Conservation (phyloP, 2,329 filamentous ascomycete genomes). For the Fusarium chlamydosporum region DNA sequence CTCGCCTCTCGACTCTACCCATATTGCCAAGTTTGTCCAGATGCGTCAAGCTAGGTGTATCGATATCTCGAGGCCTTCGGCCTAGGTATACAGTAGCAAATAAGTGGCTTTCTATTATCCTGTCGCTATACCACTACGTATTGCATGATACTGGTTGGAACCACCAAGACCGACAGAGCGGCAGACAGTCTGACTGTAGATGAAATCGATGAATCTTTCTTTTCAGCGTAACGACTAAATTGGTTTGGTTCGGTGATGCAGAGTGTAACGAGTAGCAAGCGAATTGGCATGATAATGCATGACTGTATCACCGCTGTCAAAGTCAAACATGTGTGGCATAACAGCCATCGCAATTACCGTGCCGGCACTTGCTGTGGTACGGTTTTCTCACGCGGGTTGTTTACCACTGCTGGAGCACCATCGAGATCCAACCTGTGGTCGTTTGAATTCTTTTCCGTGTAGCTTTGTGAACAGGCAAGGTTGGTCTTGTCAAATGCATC, state of each 20-base stretch:
- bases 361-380: constrained; percentile 24
- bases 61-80: constrained; percentile 20
- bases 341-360: constrained; percentile 16
- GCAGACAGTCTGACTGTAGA: background rate
- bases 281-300: constrained; percentile 25
- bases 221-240: constrained; percentile 7
- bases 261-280: constrained; percentile 29
- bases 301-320: constrained; percentile 7
- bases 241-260: constrained; percentile 12
- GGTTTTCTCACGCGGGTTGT: background rate
- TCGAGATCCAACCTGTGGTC: background rate
- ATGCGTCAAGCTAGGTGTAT: constrained; percentile 4
- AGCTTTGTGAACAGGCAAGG: background rate
- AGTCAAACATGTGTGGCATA: constrained; percentile 9
- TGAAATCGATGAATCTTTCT: background rate
- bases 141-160: constrained; percentile 6
- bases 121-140: background rate
- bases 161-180: background rate
- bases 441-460: background rate
- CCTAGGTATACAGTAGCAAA: constrained; percentile 4
- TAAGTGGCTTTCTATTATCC: constrained; percentile 1
- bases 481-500: background rate
- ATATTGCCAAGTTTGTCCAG: background rate
- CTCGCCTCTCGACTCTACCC: background rate
- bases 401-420: background rate